Evolutionary conservation across 208 protist species (phyloP), one percentile per base, ranked within the genome.

Genomic region (Acanthamoeba lenticulata): DNA sequence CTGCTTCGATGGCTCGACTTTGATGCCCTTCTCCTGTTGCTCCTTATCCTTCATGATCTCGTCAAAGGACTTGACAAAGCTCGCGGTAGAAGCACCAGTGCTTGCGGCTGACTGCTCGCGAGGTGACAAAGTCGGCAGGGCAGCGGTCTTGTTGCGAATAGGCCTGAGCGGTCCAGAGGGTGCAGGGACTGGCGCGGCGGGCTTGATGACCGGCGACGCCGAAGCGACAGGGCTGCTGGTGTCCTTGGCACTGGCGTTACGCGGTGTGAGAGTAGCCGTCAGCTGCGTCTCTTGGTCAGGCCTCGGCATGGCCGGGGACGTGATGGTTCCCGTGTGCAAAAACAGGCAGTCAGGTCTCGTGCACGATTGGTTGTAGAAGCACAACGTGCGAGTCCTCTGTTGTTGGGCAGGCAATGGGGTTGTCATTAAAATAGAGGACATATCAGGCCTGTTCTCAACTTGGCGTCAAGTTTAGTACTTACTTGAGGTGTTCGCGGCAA

Each of bases 11-110:
- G 32, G 32, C 4, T 77, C 36, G 65, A 32, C 17, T 19, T 42
- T 77, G 65, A 44, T 36, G 65, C 36, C 65, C 34, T 34, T 77
- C 32, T 77, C 36, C 34, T 42, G 34, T 6, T 17, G 29, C 19
- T 77, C 65, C 65, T 77, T 77, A 24, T 77, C 65, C 36, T 77
- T 77, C 65, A 77, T 34, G 32, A 77, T 34, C 65, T 77, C 65
- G 4, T 77, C 65, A 32, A 77, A 40, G 9, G 65, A 77, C 32
- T 77, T 77, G 32, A 77, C 65, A n/a, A 77, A 77, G 36, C 34
- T 77, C 55, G 24, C 24, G 24, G 24, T 62, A 32, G 65, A 32
- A 3, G 1, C 32, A 15, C 29, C 65, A 11, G 65, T 32, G 36
- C 34, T 34, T 15, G 65, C 34, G 1, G 65, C 1, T 11, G 1